Evolutionary conservation across 352 stramenopile species (phyloP).

Genomic region (Phytophthora cajani): DNA sequence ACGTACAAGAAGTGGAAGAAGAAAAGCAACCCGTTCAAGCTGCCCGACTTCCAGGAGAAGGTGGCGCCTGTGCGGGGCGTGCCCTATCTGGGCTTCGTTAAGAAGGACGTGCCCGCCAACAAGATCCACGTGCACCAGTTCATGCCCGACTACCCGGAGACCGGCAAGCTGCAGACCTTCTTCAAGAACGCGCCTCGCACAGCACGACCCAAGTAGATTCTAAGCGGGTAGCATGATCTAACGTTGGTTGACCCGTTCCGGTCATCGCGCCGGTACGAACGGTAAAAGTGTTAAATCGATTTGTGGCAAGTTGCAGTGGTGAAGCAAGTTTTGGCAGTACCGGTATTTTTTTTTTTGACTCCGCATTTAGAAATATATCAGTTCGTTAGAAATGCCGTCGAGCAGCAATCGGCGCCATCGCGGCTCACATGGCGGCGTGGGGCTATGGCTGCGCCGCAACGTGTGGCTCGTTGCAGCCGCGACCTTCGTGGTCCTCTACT

Average conservation of each 20-base stretch:
- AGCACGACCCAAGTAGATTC: conserved; percentile 26
- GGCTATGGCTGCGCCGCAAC: conserved; percentile 36
- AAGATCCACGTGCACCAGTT: conserved; percentile 64
- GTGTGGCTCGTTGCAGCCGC: conserved; percentile 34
- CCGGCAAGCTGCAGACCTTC: conserved; percentile 52
- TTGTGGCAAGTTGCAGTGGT: not conserved
- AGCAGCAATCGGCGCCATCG: conserved; percentile 10
- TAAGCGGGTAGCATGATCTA: not conserved
- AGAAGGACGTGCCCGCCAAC: conserved; percentile 56
- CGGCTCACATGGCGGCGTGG: conserved; percentile 4
- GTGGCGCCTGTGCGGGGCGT: conserved; percentile 65
- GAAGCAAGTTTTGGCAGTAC: not conserved
- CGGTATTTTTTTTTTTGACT: no score
- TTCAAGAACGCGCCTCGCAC: conserved; percentile 49
- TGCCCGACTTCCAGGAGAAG: conserved; percentile 62
- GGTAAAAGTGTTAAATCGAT: no score
- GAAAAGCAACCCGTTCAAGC: conserved; percentile 81
- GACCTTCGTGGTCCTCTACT: conserved; percentile 45
- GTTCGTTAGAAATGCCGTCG: conserved; percentile 10
- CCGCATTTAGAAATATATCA: conserved; percentile 10
- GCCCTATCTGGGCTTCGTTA: conserved; percentile 70
- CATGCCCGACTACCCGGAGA: conserved; percentile 63
- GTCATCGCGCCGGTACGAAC: not conserved
- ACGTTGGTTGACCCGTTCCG: not conserved
- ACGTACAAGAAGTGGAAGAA: conserved; percentile 86